phyloP scores from a whole-genome alignment of 2,329 filamentous ascomycete genomes.

The Sclerotinia sclerotiorum region DNA sequence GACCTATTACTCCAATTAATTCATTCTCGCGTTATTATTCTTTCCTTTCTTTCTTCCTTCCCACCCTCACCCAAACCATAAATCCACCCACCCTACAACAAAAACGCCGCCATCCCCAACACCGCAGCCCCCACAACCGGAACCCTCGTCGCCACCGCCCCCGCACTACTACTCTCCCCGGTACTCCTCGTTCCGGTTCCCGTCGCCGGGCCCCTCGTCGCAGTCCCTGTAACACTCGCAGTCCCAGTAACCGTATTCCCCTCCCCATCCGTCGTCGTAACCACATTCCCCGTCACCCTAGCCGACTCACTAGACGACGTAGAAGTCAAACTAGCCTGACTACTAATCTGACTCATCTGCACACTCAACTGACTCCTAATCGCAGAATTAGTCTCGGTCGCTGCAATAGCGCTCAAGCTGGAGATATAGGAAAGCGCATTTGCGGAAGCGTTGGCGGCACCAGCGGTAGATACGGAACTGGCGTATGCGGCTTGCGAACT shows the following conservation, averaged over 20 bases:
- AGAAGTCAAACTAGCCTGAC: neutral
- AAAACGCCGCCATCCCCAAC: conserved; percentile 1
- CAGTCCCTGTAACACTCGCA: neutral
- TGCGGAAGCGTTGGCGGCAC: neutral
- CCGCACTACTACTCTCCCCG: neutral
- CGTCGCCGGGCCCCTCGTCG: neutral
- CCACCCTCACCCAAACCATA: neutral
- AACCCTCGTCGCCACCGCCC: conserved; percentile 1
- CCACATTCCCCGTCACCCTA: neutral
- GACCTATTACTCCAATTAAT: neutral
- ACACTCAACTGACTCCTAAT: conserved; percentile 19
- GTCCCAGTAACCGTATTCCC: neutral
- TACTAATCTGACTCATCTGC: conserved; percentile 21
- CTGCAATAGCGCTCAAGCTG: conserved; percentile 12
- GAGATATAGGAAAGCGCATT: neutral
- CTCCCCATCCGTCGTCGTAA: neutral
- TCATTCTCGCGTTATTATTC: conserved; percentile 1
- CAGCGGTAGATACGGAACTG: neutral
- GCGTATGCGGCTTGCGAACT: conserved; percentile 2
- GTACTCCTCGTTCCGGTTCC: neutral
- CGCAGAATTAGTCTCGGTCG: conserved; percentile 7
- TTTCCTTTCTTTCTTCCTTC: neutral
- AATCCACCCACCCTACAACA: neutral
- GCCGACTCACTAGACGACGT: conserved; percentile 28
- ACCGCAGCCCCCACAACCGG: neutral